phyloP scores from a whole-genome alignment of 129 eudicot species.

The Sambucus nigra region DNA sequence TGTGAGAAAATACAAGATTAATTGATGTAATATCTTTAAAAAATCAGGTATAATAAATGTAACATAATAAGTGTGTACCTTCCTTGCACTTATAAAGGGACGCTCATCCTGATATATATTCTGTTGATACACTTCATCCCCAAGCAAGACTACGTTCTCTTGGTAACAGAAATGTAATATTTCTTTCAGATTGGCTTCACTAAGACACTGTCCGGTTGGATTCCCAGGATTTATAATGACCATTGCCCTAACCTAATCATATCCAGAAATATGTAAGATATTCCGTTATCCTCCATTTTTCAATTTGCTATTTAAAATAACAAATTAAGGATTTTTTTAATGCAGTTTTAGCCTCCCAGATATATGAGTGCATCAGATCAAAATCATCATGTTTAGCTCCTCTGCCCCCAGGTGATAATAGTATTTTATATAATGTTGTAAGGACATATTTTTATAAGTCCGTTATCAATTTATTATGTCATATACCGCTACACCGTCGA shows the following conservation, averaged over 20 bases:
- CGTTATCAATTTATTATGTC: no score
- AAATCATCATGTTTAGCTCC: no score
- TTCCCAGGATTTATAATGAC: slow-evolving; percentile 99
- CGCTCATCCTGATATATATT: slow-evolving; percentile 97
- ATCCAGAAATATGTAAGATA: background rate
- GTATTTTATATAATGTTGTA: no score
- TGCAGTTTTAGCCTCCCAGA: no score
- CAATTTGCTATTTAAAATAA: no score
- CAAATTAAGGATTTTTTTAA: no score
- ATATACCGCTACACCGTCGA: no score
- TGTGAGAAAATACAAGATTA: background rate
- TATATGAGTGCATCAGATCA: no score
- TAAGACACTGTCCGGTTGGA: slow-evolving; percentile 97
- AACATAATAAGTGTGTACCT: slow-evolving; percentile 34
- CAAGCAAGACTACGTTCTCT: slow-evolving; percentile 73
- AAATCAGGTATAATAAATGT: background rate
- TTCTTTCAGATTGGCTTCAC: slow-evolving; percentile 61
- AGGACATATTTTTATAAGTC: no score
- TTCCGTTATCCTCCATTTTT: no score
- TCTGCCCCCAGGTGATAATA: no score
- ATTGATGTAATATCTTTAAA: background rate
- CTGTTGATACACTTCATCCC: slow-evolving; percentile 98
- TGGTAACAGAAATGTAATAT: slow-evolving; percentile 66
- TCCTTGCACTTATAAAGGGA: slow-evolving; percentile 82
- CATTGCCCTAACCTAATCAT: slow-evolving; percentile 77